Conservation (phyloP, 345 rosid genomes). For the Corymbia maculata region DNA sequence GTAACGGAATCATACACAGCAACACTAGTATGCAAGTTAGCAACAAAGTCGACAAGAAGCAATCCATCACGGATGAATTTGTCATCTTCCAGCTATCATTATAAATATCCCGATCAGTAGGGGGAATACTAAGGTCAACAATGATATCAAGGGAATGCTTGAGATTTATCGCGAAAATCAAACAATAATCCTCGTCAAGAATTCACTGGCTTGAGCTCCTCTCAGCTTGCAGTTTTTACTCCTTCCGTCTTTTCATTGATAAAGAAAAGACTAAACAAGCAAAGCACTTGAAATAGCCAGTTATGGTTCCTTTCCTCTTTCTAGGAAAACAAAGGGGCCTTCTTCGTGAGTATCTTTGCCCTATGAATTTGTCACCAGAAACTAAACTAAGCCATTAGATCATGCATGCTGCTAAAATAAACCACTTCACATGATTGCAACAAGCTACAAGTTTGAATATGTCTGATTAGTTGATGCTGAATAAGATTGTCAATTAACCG, state of each 20-base stretch:
- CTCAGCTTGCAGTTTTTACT: not conserved
- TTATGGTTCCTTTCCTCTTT: not conserved
- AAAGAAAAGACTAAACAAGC: not conserved
- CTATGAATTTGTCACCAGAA: not conserved
- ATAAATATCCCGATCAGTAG: not conserved
- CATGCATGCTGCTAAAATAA: not conserved
- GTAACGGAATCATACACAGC: not conserved
- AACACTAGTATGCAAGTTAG: not conserved
- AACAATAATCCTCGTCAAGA: not conserved
- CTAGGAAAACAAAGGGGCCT: not conserved
- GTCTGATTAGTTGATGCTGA: not conserved
- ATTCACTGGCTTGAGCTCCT: not conserved
- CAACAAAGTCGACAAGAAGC: not conserved
- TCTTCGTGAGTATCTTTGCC: not conserved
- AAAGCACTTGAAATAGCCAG: not conserved
- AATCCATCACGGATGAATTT: not conserved
- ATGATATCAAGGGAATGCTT: not conserved
- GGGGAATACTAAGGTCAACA: not conserved
- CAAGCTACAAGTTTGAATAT: not conserved
- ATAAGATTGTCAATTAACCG: not conserved
- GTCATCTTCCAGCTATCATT: not conserved
- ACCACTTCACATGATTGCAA: not conserved
- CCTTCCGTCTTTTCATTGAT: not conserved
- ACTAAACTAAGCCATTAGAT: not conserved
- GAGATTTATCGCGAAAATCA: not conserved